These are phyloP conservation scores for Panicum miliaceum DNA, from an alignment of 176 grass and related monocot genomes.

Conservation along the genomic window DNA sequence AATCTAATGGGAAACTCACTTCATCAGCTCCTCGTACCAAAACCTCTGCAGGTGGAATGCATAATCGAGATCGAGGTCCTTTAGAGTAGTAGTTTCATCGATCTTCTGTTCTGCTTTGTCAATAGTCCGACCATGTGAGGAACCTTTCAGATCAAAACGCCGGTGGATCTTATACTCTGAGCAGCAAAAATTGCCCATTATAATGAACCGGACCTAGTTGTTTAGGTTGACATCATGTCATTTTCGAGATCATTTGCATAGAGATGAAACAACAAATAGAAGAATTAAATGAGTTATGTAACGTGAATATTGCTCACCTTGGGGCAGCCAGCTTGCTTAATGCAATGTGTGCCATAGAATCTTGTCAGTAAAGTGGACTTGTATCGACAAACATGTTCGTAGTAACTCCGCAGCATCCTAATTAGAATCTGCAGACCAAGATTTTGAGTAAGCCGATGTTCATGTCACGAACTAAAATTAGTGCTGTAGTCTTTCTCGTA, in stretches of 20 bases:
- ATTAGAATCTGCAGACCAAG: slow-evolving; percentile 57
- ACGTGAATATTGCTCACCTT: slow-evolving; percentile 47
- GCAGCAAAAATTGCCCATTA: slow-evolving; percentile 77
- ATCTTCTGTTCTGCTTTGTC: slow-evolving; percentile 61
- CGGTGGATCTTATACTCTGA: slow-evolving; percentile 74
- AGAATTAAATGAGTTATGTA: neutral
- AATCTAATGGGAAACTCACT: slow-evolving; percentile 51
- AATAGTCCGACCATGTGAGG: slow-evolving; percentile 65
- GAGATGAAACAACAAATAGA: neutral
- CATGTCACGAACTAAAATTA: neutral
- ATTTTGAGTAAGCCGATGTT: neutral
- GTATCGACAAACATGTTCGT: slow-evolving; percentile 62
- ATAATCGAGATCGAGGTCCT: slow-evolving; percentile 76
- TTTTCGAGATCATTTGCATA: neutral
- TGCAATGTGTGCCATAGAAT: slow-evolving; percentile 77
- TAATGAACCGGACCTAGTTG: slow-evolving; percentile 68
- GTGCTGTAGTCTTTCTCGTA: neutral
- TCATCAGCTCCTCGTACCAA: slow-evolving; percentile 63
- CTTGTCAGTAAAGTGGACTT: slow-evolving; percentile 67
- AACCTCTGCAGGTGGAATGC: slow-evolving; percentile 63
- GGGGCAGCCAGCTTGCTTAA: slow-evolving; percentile 74
- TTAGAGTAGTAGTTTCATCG: slow-evolving; percentile 67
- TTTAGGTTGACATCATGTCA: slow-evolving; percentile 12
- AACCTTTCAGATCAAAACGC: slow-evolving; percentile 80
- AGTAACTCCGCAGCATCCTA: slow-evolving; percentile 70